A percentile compares a stretch with the other conserved stretches of the same genome.
These are phyloP conservation scores for Zea mays DNA, from an alignment of 176 grass and related monocot species.

Conservation along the genomic window Zm-B73-REFERENCE-NAM-5.0 NC_050099.1:214610501-214611000, in stretches of 20 bases:
- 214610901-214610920: no score
- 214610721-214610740: neutral
- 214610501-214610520: constrained; percentile 64
- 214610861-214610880: no score
- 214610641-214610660: neutral
- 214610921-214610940: no score
- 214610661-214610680: neutral
- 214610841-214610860: neutral
- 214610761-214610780: neutral
- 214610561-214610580: constrained; percentile 57
- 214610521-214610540: constrained; percentile 68
- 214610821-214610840: constrained; percentile 2
- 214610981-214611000: no score
- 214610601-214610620: no score
- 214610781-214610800: neutral
- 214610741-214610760: neutral
- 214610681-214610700: neutral
- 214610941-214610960: no score
- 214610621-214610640: neutral
- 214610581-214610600: constrained; percentile 39
- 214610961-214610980: no score
- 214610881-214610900: no score
- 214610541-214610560: constrained; percentile 67
- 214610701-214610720: neutral
- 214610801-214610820: neutral